phyloP scores from a whole-genome alignment of 768 basidiomycete species.

The Lentinus brumalis region DNA sequence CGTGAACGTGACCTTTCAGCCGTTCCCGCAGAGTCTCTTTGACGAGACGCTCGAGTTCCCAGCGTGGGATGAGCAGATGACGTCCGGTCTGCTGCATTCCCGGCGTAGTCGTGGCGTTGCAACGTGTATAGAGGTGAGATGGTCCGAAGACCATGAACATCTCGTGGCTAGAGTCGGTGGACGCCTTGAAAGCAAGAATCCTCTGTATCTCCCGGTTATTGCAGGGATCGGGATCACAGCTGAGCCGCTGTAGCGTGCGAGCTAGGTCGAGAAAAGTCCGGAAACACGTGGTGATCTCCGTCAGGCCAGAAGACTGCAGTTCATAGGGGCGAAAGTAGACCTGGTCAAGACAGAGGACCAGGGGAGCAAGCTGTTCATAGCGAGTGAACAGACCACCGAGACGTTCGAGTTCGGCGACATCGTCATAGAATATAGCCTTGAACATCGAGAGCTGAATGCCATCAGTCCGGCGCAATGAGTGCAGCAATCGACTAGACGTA shows the following conservation, averaged over 20 bases:
- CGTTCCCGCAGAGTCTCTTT: not conserved
- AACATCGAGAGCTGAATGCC: slow-evolving; percentile 36
- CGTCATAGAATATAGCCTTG: slow-evolving; percentile 28
- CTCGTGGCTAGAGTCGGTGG: slow-evolving; percentile 25
- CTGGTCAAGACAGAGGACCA: slow-evolving; percentile 48
- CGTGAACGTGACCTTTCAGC: not conserved
- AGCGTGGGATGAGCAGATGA: slow-evolving; percentile 20
- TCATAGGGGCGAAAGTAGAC: slow-evolving; percentile 34
- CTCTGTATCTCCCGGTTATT: slow-evolving; percentile 26
- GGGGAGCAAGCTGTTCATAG: slow-evolving; percentile 27
- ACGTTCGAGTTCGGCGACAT: slow-evolving; percentile 30
- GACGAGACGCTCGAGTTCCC: not conserved
- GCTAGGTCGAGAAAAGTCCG: slow-evolving; percentile 38
- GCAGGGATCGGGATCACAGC: slow-evolving; percentile 33
- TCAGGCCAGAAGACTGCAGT: slow-evolving; percentile 27
- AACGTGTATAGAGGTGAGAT: slow-evolving; percentile 23
- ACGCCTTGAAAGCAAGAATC: slow-evolving; percentile 37
- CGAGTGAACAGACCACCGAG: slow-evolving; percentile 37
- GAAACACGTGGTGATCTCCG: slow-evolving; percentile 35
- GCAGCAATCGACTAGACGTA: not conserved
- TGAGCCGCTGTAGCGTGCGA: slow-evolving; percentile 33
- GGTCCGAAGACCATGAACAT: slow-evolving; percentile 28
- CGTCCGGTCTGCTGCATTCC: not conserved
- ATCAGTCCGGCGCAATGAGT: not conserved
- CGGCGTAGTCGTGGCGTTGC: not conserved